Evolutionary conservation across 768 basidiomycete genomes (phyloP), one percentile per base, ranked within the genome.

Genomic region (Cystofilobasidium macerans): DNA sequence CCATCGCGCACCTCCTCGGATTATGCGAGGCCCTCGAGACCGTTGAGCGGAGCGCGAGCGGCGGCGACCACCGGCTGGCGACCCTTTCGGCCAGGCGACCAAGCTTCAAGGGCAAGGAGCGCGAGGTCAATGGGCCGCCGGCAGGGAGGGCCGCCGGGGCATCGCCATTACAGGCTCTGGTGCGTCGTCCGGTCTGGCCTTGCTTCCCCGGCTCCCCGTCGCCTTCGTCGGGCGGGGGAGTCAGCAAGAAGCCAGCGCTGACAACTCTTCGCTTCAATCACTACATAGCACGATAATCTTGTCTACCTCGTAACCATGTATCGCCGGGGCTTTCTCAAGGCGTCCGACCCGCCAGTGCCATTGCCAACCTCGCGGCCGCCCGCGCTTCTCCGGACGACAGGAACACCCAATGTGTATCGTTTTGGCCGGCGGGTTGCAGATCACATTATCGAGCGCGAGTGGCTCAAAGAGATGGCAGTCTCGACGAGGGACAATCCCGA

Each of bases 261-360:
- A 22, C 32, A 33, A 28, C 5, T 6, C 24, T 11, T 30, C 24
- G 40, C 30, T 9, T 40, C 9, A 16, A 20, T 64, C 1, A 2
- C 24, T 26, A n/a, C 18, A 16, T 33, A 65, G 64, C 43, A 65
- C 64, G 64, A 65, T 22, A 30, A 57, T 18, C 45, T 57, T 20
- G 22, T 57, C 16, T 36, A 65, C 26, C 64, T 65, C 28, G 54
- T 65, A 28, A 58, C 64, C 14, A 40, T 65, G 42, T 65, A 58
- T 47, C 40, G 64, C 0, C 64, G 58, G 11, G 64, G 64, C 9
- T 47, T 65, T 33, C 56, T 65, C 26, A 54, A 58, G 33, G 54
- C 64, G 24, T 51, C 64, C 26, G 64, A 65, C 33, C 64, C 64
- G 12, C 32, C 58, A 1, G 57, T 65, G 1, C 57, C 40, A 3